Base-by-base conservation (phyloP, 73 alveolate genomes). In the Uronychia binucleata region DNA sequence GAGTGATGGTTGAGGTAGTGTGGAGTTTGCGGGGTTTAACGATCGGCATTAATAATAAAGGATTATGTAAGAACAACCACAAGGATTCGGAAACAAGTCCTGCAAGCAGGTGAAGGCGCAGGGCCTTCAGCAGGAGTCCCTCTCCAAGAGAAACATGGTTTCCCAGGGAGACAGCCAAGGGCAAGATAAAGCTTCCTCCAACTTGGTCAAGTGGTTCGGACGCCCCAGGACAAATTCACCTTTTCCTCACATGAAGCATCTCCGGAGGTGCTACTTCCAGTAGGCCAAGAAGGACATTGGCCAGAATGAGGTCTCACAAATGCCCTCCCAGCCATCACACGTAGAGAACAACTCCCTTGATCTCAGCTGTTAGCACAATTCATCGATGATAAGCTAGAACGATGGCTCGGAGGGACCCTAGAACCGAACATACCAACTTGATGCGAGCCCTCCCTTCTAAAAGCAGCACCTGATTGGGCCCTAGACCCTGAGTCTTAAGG, bases 1-100 rank as follows among this genome's bases (percentile, higher is more conserved):
- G 67, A 46, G 67, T 46, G 67, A 46, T 46, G 67, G 67, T 46
- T 46, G 67, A 46, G 67, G 67, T 46, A 46, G 67, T 46, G 67
- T 46, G 67, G 67, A 46, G 67, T 19, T 46, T 46, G n/a, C n/a
- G n/a, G n/a, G n/a, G 19, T 46, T 46, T 46, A 46, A 46, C 67
- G 67, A 46, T 19, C 19, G 5, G 19, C 5, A 46, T 46, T 11
- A 46, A 11, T 46, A 46, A 46, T 46, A 46, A 46, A 11, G n/a
- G 19, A 46, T 46, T 19, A 46, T 46, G 67, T 46, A 46, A 46
- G 67, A 46, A 46, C 67, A 19, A 46, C 19, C 67, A 46, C 19
- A 46, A 19, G 67, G 67, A 46, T 19, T 5, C 19, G 19, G 67
- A 46, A 19, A 46, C 5, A 46, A 46, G 5, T 46, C n/a, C n/a